phyloP scores from a whole-genome alignment of 2,329 filamentous ascomycete species.

The Botryotinia calthae region DNA sequence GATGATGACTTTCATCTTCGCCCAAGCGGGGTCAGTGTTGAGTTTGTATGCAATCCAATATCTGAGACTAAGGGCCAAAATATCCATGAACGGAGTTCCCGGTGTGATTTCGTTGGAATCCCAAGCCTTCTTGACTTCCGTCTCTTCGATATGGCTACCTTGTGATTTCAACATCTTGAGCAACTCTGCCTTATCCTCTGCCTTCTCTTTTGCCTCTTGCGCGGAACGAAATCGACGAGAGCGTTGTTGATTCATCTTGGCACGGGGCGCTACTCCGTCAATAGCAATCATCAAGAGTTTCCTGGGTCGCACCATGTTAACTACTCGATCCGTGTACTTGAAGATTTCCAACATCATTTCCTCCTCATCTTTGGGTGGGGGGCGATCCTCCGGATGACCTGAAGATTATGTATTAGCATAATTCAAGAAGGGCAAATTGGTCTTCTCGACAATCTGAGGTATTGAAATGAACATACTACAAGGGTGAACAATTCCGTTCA shows the following conservation, averaged over 20 bases:
- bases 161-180: constrained; percentile 80
- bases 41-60: constrained; percentile 99
- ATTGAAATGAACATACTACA: constrained; percentile 52
- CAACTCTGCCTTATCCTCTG: constrained; percentile 85
- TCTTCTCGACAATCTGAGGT: not conserved
- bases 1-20: constrained; percentile 94
- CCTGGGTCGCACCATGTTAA: constrained; percentile 96
- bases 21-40: constrained; percentile 95
- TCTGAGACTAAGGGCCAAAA: constrained; percentile 81
- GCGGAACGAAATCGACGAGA: constrained; percentile 92
- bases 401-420: not conserved
- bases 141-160: constrained; percentile 59
- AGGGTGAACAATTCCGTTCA: constrained; percentile 99
- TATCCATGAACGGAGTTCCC: constrained; percentile 98
- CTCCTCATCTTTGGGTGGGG: constrained; percentile 88
- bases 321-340: constrained; percentile 96
- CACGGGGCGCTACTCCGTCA: constrained; percentile 93
- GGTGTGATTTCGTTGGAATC: constrained; percentile 87
- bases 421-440: not conserved
- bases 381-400: constrained; percentile 82
- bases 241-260: constrained; percentile 99
- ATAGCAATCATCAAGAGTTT: constrained; percentile 98
- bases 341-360: constrained; percentile 99
- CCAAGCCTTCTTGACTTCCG: constrained; percentile 82
- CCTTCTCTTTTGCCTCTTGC: constrained; percentile 91